These are phyloP conservation scores for Kwoniella shandongensis DNA, from an alignment of 768 basidiomycete genomes.

Conservation along the genomic window DNA sequence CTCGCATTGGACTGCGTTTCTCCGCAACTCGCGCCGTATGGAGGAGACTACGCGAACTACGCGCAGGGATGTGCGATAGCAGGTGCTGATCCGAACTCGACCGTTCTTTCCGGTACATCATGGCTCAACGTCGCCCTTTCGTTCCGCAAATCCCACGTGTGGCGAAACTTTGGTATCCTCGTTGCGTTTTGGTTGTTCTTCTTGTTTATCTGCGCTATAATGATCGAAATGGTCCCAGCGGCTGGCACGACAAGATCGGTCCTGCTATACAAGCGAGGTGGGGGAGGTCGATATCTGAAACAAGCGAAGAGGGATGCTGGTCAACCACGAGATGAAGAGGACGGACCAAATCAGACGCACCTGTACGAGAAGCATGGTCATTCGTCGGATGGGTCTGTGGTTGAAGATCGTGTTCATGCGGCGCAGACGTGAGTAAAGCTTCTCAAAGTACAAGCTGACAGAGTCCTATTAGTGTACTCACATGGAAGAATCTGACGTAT, in stretches of 20 bases:
- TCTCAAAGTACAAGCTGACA: constrained; percentile 29
- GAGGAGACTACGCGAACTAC: constrained; percentile 23
- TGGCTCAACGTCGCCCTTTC: constrained; percentile 39
- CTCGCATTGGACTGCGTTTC: constrained; percentile 28
- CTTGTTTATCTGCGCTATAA: constrained; percentile 41
- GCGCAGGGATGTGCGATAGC: constrained; percentile 36
- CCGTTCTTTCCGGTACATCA: constrained; percentile 30
- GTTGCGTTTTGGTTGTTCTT: constrained; percentile 36
- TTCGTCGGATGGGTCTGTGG: neutral
- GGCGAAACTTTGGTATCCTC: constrained; percentile 53
- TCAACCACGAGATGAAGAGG: constrained; percentile 36
- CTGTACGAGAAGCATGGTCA: constrained; percentile 27
- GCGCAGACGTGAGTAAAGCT: constrained; percentile 1
- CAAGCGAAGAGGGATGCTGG: constrained; percentile 47
- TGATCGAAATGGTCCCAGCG: constrained; percentile 46
- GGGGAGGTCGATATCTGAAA: constrained; percentile 41
- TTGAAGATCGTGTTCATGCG: neutral
- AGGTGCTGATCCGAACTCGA: constrained; percentile 36
- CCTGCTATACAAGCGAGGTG: constrained; percentile 36
- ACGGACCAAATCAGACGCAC: constrained; percentile 24
- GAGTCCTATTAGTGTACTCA: constrained; percentile 49
- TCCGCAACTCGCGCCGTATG: constrained; percentile 36
- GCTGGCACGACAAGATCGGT: constrained; percentile 44
- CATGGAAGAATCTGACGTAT: constrained; percentile 52
- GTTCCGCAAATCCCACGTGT: constrained; percentile 45